Evolutionary conservation across 2,329 filamentous ascomycete genomes (phyloP).

Genomic region (Monosporascus cannonballus): DNA sequence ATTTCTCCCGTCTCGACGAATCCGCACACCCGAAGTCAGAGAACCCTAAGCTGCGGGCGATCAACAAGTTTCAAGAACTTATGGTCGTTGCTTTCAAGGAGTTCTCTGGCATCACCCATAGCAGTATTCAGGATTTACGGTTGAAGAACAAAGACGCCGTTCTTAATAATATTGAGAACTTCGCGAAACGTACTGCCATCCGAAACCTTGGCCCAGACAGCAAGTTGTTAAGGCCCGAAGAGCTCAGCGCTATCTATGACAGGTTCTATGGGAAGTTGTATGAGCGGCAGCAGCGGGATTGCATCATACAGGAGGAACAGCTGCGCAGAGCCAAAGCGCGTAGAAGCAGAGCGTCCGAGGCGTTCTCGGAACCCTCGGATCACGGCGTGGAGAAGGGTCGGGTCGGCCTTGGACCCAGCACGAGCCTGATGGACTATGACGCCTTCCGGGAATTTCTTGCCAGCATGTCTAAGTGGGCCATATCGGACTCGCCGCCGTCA

Average conservation of each 20-base stretch:
- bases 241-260: conserved; percentile 87
- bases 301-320: conserved; percentile 71
- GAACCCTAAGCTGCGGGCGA: conserved; percentile 87
- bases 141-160: conserved; percentile 92
- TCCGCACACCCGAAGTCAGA: conserved; percentile 94
- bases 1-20: conserved; percentile 89
- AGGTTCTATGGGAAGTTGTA: conserved; percentile 90
- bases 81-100: conserved; percentile 99
- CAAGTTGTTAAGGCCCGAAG: conserved; percentile 79
- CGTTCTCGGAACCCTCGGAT: conserved; percentile 31
- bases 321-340: conserved; percentile 59
- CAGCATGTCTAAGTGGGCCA: conserved; percentile 84
- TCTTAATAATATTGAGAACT: conserved; percentile 91
- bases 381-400: conserved; percentile 72
- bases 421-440: conserved; percentile 94
- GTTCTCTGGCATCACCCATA: conserved; percentile 91
- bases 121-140: conserved; percentile 81
- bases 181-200: conserved; percentile 94
- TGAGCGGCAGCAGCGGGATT: conserved; percentile 78
- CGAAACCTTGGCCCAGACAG: conserved; percentile 93
- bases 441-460: conserved; percentile 92
- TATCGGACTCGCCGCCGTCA: conserved; percentile 72
- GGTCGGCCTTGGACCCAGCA: conserved; percentile 82
- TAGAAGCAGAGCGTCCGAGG: conserved; percentile 40
- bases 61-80: conserved; percentile 93